These are phyloP conservation scores for Phialophora verrucosa DNA, from an alignment of 2,329 filamentous ascomycete species.

Conservation along the genomic window DNA sequence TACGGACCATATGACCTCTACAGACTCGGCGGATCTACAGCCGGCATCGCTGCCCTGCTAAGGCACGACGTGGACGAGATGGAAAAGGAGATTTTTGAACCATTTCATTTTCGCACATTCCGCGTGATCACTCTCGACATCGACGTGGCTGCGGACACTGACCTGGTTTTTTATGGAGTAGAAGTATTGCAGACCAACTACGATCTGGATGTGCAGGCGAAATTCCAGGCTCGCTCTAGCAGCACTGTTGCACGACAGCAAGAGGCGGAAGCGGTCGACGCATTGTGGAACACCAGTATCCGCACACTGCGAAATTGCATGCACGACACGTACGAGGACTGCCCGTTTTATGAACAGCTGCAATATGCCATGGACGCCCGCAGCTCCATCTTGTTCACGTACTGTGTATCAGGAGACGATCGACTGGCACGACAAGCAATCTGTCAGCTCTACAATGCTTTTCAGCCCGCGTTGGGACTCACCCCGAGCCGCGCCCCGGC, in stretches of 20 bases:
- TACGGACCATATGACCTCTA: too few species aligned
- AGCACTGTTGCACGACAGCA: too few species aligned
- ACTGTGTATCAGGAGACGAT: neutral
- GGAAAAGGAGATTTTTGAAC: too few species aligned
- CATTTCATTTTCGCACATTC: too few species aligned
- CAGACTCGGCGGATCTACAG: too few species aligned
- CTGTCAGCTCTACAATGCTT: neutral
- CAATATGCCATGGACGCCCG: conserved; percentile 5
- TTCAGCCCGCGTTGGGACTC: neutral
- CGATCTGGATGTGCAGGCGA: neutral
- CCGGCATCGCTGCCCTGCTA: too few species aligned
- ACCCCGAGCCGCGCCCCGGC: neutral
- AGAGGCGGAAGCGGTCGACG: conserved; percentile 9
- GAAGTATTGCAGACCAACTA: neutral
- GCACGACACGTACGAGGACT: conserved; percentile 47
- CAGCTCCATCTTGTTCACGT: neutral
- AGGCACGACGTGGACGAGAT: too few species aligned
- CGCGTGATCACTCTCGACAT: too few species aligned
- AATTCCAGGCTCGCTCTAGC: too few species aligned
- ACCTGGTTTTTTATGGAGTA: too few species aligned
- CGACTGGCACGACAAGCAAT: neutral
- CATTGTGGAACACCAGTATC: conserved; percentile 44
- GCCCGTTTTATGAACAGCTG: conserved; percentile 46
- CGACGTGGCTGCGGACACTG: too few species aligned
- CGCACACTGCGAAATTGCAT: conserved; percentile 47